These are phyloP conservation scores for Cinchona pubescens DNA, from an alignment of 257 asterid species.

Conservation along the genomic window DNA sequence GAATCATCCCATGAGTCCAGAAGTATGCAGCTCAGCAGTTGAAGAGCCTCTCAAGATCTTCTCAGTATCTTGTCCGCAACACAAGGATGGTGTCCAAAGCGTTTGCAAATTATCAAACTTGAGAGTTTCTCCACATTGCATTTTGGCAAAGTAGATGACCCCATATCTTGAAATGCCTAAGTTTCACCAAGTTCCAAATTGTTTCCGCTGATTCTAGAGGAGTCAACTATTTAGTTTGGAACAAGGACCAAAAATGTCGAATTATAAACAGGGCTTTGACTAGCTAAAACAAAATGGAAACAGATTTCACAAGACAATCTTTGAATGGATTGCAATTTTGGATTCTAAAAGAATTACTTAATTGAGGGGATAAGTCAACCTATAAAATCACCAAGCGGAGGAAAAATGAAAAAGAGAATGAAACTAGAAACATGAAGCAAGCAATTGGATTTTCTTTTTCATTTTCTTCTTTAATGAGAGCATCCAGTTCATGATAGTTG, in stretches of 20 bases:
- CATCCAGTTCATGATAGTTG: not conserved
- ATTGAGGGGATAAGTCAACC: not conserved
- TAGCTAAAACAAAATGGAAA: not conserved
- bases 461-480: not conserved
- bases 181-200: not conserved
- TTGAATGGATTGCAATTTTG: not conserved
- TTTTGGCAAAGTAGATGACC: not conserved
- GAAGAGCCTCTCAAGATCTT: constrained; percentile 4
- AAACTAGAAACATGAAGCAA: not conserved
- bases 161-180: not conserved
- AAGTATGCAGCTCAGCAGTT: not conserved
- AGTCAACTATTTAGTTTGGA: not conserved
- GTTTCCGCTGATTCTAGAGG: not conserved
- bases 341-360: not conserved
- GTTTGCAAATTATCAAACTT: constrained; percentile 2
- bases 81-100: not conserved
- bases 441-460: not conserved
- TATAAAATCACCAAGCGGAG: not conserved
- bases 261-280: too few relatives aligned
- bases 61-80: not conserved
- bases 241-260: not conserved
- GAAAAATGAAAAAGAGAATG: not conserved
- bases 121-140: not conserved
- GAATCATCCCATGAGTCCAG: not conserved
- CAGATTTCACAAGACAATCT: not conserved